phyloP scores from a whole-genome alignment of 805 yeast genomes.

The Candida ovalis region DNA sequence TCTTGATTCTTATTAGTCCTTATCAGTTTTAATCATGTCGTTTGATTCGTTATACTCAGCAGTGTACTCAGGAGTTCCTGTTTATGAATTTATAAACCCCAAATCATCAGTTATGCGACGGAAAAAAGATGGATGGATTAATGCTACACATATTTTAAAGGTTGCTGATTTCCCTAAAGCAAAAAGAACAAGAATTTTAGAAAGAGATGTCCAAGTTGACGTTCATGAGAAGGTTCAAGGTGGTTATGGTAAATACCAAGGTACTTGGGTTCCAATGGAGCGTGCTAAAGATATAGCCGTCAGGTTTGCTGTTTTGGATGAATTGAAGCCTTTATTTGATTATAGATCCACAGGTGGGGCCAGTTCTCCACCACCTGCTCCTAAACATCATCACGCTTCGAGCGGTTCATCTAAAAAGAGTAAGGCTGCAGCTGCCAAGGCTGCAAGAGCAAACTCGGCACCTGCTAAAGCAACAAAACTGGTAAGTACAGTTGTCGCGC shows the following conservation, averaged over 20 bases:
- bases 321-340: conserved; percentile 63
- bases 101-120: conserved; percentile 78
- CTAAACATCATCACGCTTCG: conserved; percentile 65
- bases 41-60: conserved; percentile 55
- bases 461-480: conserved; percentile 8
- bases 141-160: conserved; percentile 92
- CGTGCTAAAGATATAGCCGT: conserved; percentile 68
- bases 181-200: conserved; percentile 85
- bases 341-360: conserved; percentile 50
- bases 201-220: conserved; percentile 88
- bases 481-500: conserved; percentile 2
- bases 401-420: conserved; percentile 34
- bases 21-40: conserved; percentile 13
- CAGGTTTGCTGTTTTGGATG: conserved; percentile 59
- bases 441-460: conserved; percentile 9
- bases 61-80: conserved; percentile 77
- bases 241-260: conserved; percentile 95
- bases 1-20: background rate
- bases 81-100: conserved; percentile 68
- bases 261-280: conserved; percentile 90
- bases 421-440: conserved; percentile 15
- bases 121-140: conserved; percentile 76
- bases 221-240: conserved; percentile 93
- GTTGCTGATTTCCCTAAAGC: conserved; percentile 95
- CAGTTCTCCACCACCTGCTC: conserved; percentile 54